These are phyloP conservation scores for Micromonas pusilla DNA, from an alignment of 139 green algal species.

Conservation along the genomic window DNA sequence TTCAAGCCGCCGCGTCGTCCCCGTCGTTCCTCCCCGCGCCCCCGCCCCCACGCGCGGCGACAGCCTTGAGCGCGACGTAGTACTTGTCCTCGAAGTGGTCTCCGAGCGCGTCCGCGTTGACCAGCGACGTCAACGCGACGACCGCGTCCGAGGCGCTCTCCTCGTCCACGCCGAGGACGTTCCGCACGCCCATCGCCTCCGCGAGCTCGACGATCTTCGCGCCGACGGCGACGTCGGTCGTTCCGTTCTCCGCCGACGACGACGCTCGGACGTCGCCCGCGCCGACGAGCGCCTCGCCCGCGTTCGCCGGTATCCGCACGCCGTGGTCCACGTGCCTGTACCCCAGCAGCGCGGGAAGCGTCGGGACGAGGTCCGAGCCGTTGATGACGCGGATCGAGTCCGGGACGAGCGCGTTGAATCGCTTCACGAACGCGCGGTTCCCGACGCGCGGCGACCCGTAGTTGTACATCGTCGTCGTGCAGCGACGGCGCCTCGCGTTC, in stretches of 20 bases:
- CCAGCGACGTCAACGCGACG: not conserved
- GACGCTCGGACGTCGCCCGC: not conserved
- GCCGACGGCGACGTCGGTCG: not conserved
- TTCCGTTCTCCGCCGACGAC: not conserved
- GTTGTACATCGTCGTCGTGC: slow-evolving; percentile 40
- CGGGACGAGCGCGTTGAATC: slow-evolving; percentile 29
- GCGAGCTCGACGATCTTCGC: not conserved
- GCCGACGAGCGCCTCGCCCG: not conserved
- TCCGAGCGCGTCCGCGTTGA: not conserved
- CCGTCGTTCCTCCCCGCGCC: not conserved
- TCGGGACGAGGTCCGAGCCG: slow-evolving; percentile 34
- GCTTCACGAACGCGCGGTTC: slow-evolving; percentile 32
- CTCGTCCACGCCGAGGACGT: not conserved
- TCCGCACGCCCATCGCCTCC: not conserved
- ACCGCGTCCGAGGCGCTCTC: slow-evolving; percentile 16
- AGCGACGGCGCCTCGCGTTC: not conserved
- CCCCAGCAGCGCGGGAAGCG: slow-evolving; percentile 40
- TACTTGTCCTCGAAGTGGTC: slow-evolving; percentile 31
- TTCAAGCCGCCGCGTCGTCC: not conserved
- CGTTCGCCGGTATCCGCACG: not conserved
- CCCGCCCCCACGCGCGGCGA: too few relatives aligned
- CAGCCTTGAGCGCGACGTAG: slow-evolving; percentile 14
- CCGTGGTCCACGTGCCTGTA: slow-evolving; percentile 40
- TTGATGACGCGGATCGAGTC: slow-evolving; percentile 44
- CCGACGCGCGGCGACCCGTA: slow-evolving; percentile 43